phyloP scores from a whole-genome alignment of 495 filamentous ascomycete species.

The Tuber melanosporum region DNA sequence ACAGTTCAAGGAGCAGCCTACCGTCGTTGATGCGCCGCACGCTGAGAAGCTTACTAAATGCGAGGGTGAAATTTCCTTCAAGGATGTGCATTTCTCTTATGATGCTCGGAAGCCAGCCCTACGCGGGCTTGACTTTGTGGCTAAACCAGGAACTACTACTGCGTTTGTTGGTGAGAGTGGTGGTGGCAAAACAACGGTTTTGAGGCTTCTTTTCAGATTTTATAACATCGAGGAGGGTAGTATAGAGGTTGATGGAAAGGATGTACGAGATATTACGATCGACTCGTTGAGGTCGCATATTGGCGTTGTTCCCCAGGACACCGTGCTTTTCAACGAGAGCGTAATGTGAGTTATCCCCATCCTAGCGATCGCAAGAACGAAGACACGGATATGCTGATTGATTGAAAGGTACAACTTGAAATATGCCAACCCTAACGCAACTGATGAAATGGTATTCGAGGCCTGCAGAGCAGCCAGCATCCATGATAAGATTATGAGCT shows the following conservation, averaged over 20 bases:
- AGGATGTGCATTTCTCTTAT: conserved; percentile 84
- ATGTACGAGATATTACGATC: conserved; percentile 80
- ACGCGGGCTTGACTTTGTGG: conserved; percentile 71
- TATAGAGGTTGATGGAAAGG: conserved; percentile 74
- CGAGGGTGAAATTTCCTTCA: conserved; percentile 74
- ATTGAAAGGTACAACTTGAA: conserved; percentile 65
- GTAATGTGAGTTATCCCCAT: conserved; percentile 54
- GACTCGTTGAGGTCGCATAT: conserved; percentile 86
- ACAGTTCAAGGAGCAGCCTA: conserved; percentile 82
- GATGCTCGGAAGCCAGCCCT: conserved; percentile 81
- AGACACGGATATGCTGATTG: neutral
- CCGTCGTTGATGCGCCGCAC: conserved; percentile 53
- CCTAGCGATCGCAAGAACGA: neutral
- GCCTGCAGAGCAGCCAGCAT: conserved; percentile 89
- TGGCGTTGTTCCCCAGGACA: conserved; percentile 95
- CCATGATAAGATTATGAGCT: conserved; percentile 87
- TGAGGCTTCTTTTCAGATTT: conserved; percentile 90
- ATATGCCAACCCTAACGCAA: conserved; percentile 81
- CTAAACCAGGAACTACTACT: conserved; percentile 82
- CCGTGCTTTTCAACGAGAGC: conserved; percentile 91
- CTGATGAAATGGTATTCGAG: conserved; percentile 80
- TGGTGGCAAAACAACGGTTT: conserved; percentile 95
- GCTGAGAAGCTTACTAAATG: conserved; percentile 57
- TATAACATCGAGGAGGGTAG: conserved; percentile 74
- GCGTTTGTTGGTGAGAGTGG: conserved; percentile 94